Base-by-base conservation (phyloP, 1,139 yeast species). In the Blastobotrys elegans region DNA sequence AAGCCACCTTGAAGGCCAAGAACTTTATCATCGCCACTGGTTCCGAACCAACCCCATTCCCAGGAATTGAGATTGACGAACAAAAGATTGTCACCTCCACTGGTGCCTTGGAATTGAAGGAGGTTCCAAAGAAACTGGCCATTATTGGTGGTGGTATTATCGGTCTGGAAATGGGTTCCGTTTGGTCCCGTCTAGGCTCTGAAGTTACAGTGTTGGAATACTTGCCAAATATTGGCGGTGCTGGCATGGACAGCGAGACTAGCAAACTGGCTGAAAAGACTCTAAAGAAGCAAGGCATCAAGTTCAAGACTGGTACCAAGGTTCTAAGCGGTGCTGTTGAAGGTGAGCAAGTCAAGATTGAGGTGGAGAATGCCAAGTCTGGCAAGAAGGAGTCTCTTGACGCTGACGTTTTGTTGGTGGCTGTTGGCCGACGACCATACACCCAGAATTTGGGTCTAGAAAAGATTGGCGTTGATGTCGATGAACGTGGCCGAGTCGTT, bases 121-220 rank as follows among this genome's bases (percentile, higher is more conserved):
- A 90, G 71, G 78, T 89, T 55, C 97, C 99, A 69, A 88, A 94
- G 77, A 82, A 79, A 68, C 65, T 94, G 65, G 84, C 95, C 59
- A 81, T 94, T 71, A 92, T 94, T 63, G 99, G 99, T 69, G 99
- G 97, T 72, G 98, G 99, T 77, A 92, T 94, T 72, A 94, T 94
- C 67, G 99, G 99, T 65, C 80, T 94, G 61, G 99, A 94, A 75
- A 92, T 94, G 97, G 98, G 96, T 55, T 89, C 97, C 32, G 98
- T 94, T 44, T 94, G 95, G 84, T 74, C 94, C 50, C 82, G 98
- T 72, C 75, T 94, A 62, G 99, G 99, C 43, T 75, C 96, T 45
- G 90, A 92, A 73, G 98, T 94, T 55, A 90, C 97, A 45, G 84
- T 94, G 49, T 73, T 94, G 55, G 99, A 94, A 76, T 94, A 80